phyloP scores from a whole-genome alignment of 2,329 filamentous ascomycete species.

The Colletotrichum lini region DNA sequence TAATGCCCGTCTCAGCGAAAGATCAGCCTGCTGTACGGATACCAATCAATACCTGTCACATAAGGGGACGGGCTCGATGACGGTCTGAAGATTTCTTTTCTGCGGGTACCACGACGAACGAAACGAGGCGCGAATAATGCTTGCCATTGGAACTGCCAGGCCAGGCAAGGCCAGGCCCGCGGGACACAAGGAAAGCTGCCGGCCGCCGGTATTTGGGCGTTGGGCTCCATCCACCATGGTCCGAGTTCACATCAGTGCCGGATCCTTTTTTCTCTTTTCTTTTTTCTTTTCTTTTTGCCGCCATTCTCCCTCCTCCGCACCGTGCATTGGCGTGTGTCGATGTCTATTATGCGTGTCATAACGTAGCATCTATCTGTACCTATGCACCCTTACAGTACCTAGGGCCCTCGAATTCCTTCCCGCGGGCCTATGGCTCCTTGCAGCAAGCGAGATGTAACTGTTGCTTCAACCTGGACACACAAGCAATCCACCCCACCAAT shows the following conservation, averaged over 20 bases:
- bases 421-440: too few relatives aligned
- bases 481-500: too few relatives aligned
- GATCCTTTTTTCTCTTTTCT: slow-evolving; percentile 6
- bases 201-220: slow-evolving; percentile 28
- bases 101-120: neutral
- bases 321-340: too few relatives aligned
- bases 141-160: slow-evolving; percentile 2
- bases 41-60: neutral
- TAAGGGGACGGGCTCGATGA: neutral
- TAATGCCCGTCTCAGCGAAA: too few relatives aligned
- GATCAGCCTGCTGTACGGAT: too few relatives aligned
- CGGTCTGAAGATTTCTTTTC: slow-evolving; percentile 7
- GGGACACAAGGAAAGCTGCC: slow-evolving; percentile 27
- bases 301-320: neutral
- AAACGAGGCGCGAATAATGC: neutral
- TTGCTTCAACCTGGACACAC: too few relatives aligned
- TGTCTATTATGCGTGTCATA: too few relatives aligned
- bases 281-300: neutral
- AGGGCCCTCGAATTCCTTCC: too few relatives aligned
- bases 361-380: too few relatives aligned
- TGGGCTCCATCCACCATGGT: slow-evolving; percentile 15
- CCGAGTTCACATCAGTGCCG: slow-evolving; percentile 27
- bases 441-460: too few relatives aligned
- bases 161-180: slow-evolving; percentile 13
- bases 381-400: too few relatives aligned